Evolutionary conservation across 768 basidiomycete genomes (phyloP), one percentile per base, ranked within the genome.

Genomic region (Amanita muscaria): DNA sequence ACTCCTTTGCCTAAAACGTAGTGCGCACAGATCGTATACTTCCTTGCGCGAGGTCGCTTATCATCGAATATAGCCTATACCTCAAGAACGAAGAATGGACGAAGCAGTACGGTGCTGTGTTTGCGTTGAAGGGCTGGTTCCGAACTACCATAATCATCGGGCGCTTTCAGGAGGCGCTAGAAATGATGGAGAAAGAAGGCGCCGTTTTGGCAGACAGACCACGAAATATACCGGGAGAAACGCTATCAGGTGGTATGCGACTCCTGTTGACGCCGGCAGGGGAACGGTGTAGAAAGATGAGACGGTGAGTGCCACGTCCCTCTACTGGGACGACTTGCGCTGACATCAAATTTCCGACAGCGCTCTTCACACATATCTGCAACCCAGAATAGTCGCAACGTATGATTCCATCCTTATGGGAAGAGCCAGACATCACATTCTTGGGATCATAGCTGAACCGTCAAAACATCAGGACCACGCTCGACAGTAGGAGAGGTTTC

Each of bases 131-230:
- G 1, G 62, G 75, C 43, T 79, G 80, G 2, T 55, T 63, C 14
- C 60, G 59, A 11, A 65, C 62, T 9, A 63, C 67, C 30, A 57
- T 75, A 45, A 63, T 80, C 40, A 64, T 78, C 25, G 72, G 73
- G 0, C 61, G 74, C 2, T 55, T 74, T 42, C 57, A 79, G 56
- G 77, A 76, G 27, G 77, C 79, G 0, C 66, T 79, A 0, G 78
- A 81, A n/a, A 73, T 81, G 45, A 75, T 81, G 77, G 79, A 81
- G 53, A 75, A 74, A 40, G 75, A 80, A 51, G 79, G 79, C n/a
- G 72, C 72, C 4, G 51, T 64, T 3, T 59, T 75, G 15, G 74
- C 70, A 1, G 79, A 80, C 52, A 63, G 79, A 40, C 79, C 79
- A 18, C 58, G 62, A 3, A 66, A 65, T 11, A 75, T 81, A 35